Evolutionary conservation across 345 rosid genomes (phyloP).

Genomic region (Syzygium aromaticum): DNA sequence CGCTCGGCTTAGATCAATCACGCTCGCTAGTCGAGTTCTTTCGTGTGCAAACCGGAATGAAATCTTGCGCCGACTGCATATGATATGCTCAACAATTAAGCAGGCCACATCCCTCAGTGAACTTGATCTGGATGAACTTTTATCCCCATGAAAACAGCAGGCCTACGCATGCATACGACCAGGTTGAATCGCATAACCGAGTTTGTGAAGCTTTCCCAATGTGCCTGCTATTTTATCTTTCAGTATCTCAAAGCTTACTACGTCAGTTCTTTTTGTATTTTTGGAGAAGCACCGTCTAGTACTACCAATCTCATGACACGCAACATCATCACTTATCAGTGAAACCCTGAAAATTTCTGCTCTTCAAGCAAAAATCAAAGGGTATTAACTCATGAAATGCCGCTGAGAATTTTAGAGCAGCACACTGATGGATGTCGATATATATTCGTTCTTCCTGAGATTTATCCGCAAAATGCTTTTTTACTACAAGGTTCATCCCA

Average conservation of each 20-base stretch:
- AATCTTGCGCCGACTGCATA: not conserved
- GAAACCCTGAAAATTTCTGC: not conserved
- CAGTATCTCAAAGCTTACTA: not conserved
- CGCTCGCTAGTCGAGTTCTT: not conserved
- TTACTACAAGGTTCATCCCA: not conserved
- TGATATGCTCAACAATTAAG: not conserved
- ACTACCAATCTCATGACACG: not conserved
- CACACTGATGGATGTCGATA: not conserved
- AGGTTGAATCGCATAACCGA: not conserved
- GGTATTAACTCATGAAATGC: not conserved
- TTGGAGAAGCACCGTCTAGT: not conserved
- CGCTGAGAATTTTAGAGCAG: not conserved
- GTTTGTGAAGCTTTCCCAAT: not conserved
- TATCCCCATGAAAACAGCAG: not conserved
- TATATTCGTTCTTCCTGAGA: not conserved
- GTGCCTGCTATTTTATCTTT: not conserved
- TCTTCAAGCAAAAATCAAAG: not conserved
- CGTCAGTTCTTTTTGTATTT: not conserved
- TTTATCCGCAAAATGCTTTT: not conserved
- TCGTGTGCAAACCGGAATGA: not conserved
- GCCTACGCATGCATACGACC: not conserved
- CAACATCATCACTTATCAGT: not conserved
- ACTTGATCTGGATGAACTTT: not conserved
- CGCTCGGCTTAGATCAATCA: not conserved
- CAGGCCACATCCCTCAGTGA: not conserved